A percentile compares a stretch with the other conserved stretches of the same genome.
Conservation (phyloP, 2,329 filamentous ascomycete genomes). For the Colletotrichum eleusines region DNA sequence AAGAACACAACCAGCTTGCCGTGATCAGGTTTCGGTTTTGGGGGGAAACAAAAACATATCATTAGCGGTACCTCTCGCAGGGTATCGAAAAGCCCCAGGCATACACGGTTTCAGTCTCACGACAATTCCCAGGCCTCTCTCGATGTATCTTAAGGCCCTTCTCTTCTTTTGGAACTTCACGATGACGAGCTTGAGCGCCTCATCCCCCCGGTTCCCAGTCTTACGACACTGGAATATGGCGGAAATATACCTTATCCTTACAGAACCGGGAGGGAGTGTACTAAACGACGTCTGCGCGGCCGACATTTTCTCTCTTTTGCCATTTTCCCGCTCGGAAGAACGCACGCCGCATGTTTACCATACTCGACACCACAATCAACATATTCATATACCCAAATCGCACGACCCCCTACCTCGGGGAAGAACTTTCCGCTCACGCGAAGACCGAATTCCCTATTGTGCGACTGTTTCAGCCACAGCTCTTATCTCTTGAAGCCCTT, state of each 20-base stretch:
- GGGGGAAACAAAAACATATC: background rate
- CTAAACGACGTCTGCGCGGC: background rate
- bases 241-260: constrained; percentile 36
- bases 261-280: constrained; percentile 2
- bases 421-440: constrained; percentile 50
- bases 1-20: constrained; percentile 31
- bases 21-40: constrained; percentile 32
- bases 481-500: constrained; percentile 40
- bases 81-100: constrained; percentile 11
- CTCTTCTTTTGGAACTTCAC: background rate
- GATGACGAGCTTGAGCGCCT: constrained; percentile 4
- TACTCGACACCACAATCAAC: constrained; percentile 21
- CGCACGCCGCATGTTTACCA: background rate
- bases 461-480: constrained; percentile 8
- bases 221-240: constrained; percentile 24
- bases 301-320: background rate
- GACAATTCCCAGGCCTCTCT: constrained; percentile 26
- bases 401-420: constrained; percentile 40
- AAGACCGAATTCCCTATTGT: constrained; percentile 42
- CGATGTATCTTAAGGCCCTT: background rate
- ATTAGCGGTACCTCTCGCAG: constrained; percentile 21
- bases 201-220: constrained; percentile 13
- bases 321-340: background rate
- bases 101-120: constrained; percentile 40
- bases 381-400: constrained; percentile 36